Percentiles rank a stretch among this genome's conserved stretches.
Conservation (phyloP, 495 filamentous ascomycete genomes). For the Penicillium macrosclerotiorum region DNA sequence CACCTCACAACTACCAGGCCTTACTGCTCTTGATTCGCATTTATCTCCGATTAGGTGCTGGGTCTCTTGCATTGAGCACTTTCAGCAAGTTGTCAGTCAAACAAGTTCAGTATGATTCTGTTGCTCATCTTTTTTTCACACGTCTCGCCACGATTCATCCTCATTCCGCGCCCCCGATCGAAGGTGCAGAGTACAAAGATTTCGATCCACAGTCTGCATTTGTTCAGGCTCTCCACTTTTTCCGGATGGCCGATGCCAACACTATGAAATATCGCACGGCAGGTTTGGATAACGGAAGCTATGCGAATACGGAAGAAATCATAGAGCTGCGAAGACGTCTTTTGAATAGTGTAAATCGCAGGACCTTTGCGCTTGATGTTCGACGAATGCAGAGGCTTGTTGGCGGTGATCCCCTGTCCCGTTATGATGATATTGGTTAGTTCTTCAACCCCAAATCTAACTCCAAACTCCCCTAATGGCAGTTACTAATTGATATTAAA, state of each 20-base stretch:
- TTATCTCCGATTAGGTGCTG: conserved; percentile 53
- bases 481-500: conserved; percentile 15
- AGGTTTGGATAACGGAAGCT: conserved; percentile 39
- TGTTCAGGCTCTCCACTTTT: conserved; percentile 42
- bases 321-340: conserved; percentile 37
- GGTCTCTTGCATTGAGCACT: conserved; percentile 50
- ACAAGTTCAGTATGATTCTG: conserved; percentile 58
- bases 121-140: conserved; percentile 57
- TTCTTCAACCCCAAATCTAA: background rate
- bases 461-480: background rate
- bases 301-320: conserved; percentile 40
- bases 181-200: conserved; percentile 42
- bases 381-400: conserved; percentile 41
- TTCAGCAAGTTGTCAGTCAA: conserved; percentile 59
- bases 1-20: conserved; percentile 58
- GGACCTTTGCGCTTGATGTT: conserved; percentile 41
- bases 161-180: conserved; percentile 39
- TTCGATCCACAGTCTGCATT: conserved; percentile 44
- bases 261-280: conserved; percentile 30
- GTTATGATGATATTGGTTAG: conserved; percentile 41
- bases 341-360: conserved; percentile 40
- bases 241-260: conserved; percentile 34
- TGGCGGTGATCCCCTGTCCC: conserved; percentile 34
- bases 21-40: conserved; percentile 53
- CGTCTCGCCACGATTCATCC: conserved; percentile 58